Evolutionary conservation across 805 yeast species (phyloP), one percentile per base, ranked within the genome.

Genomic region (Kodamaea neixiangensis): DNA sequence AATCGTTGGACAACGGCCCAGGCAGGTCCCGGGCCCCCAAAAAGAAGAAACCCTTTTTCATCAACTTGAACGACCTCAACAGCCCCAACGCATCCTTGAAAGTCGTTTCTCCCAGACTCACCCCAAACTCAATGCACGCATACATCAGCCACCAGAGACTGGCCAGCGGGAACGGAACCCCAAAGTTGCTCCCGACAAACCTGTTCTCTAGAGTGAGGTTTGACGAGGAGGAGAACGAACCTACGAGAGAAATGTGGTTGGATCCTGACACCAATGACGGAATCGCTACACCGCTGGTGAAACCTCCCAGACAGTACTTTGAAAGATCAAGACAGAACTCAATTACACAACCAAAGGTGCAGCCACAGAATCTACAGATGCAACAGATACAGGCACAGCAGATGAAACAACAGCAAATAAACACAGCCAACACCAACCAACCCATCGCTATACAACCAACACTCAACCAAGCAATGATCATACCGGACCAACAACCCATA

Each of bases 11-110:
- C 37, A 47, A 29, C 5, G 37, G 46, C 11, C 6, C 47, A 18
- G 45, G 46, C 33, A 38, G 41, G 41, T 44, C 47, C 22, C 29
- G 40, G 21, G 39, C 37, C 15, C 17, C 35, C 7, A 47, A 47
- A 17, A 47, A 37, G 37, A 41, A 39, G 7, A 20, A 21, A 9
- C 46, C 46, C 15, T 53, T 53, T 15, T 55, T 51, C 48, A 51
- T 55, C 19, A 53, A 53, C 20, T 43, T 55, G 33, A 53, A 55
- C 51, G 51, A 55, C 37, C 38, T 55, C 40, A 46, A 47, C 39
- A 50, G 44, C 19, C 48, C 47, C 11, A 34, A 31, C 25, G 46
- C 44, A 5, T 39, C 39, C 20, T 19, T 48, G 41, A 37, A 37
- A 17, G 51, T 48, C n/a, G 39, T 22, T 6, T 40, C 45, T 15